Conservation (phyloP, 805 yeast genomes). For the Candida tibetensis region DNA sequence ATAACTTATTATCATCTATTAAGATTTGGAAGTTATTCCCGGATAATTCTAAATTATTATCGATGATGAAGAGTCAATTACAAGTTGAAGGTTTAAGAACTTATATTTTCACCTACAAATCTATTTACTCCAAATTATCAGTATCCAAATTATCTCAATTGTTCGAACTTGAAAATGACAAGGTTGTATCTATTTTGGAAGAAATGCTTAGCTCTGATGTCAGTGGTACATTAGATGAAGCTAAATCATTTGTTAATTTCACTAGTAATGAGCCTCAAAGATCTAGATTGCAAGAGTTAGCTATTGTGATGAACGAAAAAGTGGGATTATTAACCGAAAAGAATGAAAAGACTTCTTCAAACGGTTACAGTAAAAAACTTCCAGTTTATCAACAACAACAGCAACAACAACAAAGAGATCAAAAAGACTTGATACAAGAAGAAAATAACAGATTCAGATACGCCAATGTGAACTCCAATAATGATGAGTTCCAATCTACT, state of each 20-base stretch:
- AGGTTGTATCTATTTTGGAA: conserved; percentile 62
- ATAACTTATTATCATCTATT: conserved; percentile 67
- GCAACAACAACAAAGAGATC: conserved; percentile 26
- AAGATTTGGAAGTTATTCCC: conserved; percentile 85
- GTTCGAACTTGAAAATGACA: conserved; percentile 59
- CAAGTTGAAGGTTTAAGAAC: conserved; percentile 91
- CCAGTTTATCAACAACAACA: conserved; percentile 37
- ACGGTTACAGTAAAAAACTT: conserved; percentile 56
- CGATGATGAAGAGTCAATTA: conserved; percentile 72
- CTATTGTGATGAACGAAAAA: conserved; percentile 79
- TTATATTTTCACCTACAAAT: conserved; percentile 81
- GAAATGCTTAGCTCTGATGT: conserved; percentile 80
- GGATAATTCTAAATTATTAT: conserved; percentile 61
- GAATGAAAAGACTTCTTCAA: conserved; percentile 78
- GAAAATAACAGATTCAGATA: conserved; percentile 42
- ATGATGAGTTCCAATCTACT: conserved; percentile 43
- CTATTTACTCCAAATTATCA: conserved; percentile 72
- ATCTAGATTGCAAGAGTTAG: conserved; percentile 82
- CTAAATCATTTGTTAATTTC: conserved; percentile 60
- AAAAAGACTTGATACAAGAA: conserved; percentile 32
- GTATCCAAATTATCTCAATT: conserved; percentile 58
- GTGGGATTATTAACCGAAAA: conserved; percentile 74
- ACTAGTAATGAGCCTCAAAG: conserved; percentile 70
- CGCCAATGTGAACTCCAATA: conserved; percentile 43
- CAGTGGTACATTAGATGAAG: conserved; percentile 69